These are phyloP conservation scores for Peribolospora kevripleyi DNA, from an alignment of 768 basidiomycete species.

Conservation along the genomic window DNA sequence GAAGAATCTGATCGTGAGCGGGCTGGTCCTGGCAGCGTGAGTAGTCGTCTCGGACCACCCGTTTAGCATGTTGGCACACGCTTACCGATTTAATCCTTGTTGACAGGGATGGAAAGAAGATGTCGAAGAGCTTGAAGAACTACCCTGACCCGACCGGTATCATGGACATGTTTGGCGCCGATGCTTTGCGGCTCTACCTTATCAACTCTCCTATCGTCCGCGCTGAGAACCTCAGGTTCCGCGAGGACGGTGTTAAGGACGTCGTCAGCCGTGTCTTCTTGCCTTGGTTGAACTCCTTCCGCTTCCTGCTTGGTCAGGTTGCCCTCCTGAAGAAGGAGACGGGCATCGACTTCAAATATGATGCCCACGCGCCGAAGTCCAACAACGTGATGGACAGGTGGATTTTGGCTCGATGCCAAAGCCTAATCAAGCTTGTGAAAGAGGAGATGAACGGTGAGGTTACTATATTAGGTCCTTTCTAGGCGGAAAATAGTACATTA, in stretches of 20 bases:
- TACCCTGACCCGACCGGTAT: slow-evolving; percentile 87
- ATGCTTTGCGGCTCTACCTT: slow-evolving; percentile 93
- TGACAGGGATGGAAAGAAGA: slow-evolving; percentile 83
- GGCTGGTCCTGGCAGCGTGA: slow-evolving; percentile 79
- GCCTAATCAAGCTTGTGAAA: slow-evolving; percentile 68
- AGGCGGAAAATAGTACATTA: too few relatives aligned
- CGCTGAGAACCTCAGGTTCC: slow-evolving; percentile 90
- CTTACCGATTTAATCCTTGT: background rate
- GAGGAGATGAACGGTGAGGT: slow-evolving; percentile 65
- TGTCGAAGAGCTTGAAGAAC: slow-evolving; percentile 93
- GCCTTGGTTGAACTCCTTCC: slow-evolving; percentile 96
- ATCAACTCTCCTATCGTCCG: slow-evolving; percentile 98
- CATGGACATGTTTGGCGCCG: slow-evolving; percentile 77
- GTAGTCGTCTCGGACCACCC: slow-evolving; percentile 16
- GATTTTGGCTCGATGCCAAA: slow-evolving; percentile 96
- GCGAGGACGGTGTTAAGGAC: slow-evolving; percentile 91
- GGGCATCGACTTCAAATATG: slow-evolving; percentile 55
- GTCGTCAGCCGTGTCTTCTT: slow-evolving; percentile 87
- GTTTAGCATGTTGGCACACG: background rate
- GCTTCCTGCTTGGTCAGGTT: slow-evolving; percentile 93
- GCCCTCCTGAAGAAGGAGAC: slow-evolving; percentile 59
- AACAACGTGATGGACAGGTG: slow-evolving; percentile 95
- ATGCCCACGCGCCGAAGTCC: slow-evolving; percentile 58
- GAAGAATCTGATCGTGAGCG: slow-evolving; percentile 93
- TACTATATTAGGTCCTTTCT: background rate